Base-by-base conservation (phyloP, 2,329 filamentous ascomycete species). In the Fonsecaea pedrosoi region DNA sequence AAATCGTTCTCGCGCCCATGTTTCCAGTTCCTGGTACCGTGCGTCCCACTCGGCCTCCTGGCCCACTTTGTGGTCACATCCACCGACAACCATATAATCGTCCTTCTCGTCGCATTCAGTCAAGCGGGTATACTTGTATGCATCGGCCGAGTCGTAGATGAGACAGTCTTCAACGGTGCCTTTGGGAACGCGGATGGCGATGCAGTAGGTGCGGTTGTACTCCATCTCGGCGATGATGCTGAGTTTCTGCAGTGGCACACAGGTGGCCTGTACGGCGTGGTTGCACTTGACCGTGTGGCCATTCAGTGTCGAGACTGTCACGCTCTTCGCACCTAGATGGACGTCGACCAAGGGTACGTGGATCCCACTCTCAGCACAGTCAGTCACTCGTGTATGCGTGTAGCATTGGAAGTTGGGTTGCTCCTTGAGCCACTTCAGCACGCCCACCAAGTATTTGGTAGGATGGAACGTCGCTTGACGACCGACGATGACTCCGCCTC, bases 1-100 rank as follows among this genome's bases (percentile, higher is more conserved):
- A 73, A 87, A 87, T 34, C 85, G 81, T 57, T 83, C 80, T 6
- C 84, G 80, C 0, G 79, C 79, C 86, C 85, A 87, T 0, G 72
- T 71, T 72, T 86, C 84, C 3, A 87, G 79, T 70, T 86, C 82
- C 1, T 77, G 75, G 66, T 84, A 86, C 6, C 83, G 81, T 0
- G 79, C 79, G 0, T 76, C 73, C 1, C 82, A 77, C 1, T 80
- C 76, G 6, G 64, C 58, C 53, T 82, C 80, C 69, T 86, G 84
- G 0, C 85, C 85, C n/a, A 87, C 84, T 72, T 85, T 85, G 77
- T 87, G 85, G 70, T 87, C 85, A 59, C 83, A 82, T 1, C 85
- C 85, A 6, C 85, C 85, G 5, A 87, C 79, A 4, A 88, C 76
- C 57, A 87, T 73, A 73, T 86, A 87, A 69, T 87, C 85, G 53